These are phyloP conservation scores for Trifolium repens DNA, from an alignment of 306 rosid species.

Conservation along the genomic window DNA sequence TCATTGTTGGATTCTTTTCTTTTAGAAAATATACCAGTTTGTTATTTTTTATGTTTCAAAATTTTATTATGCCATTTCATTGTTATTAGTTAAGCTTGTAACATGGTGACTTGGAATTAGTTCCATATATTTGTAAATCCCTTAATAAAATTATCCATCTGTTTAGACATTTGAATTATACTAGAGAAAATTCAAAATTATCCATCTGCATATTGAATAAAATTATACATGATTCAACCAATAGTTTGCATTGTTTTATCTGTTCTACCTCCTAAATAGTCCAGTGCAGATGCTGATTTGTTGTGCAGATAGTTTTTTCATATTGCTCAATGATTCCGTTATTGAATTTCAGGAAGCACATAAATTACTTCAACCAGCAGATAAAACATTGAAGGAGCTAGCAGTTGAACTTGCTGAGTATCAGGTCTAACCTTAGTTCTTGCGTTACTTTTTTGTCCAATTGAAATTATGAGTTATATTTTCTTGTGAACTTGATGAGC, in stretches of 20 bases:
- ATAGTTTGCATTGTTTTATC: conserved; percentile 30
- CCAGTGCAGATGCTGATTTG: conserved; percentile 18
- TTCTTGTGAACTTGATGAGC: conserved; percentile 21
- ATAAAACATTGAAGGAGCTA: conserved; percentile 81
- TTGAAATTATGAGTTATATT: conserved; percentile 30
- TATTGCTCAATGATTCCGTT: conserved; percentile 32
- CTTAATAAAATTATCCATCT: neutral
- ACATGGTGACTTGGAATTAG: conserved; percentile 19
- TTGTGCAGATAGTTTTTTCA: conserved; percentile 21
- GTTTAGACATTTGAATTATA: conserved; percentile 27
- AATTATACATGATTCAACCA: conserved; percentile 16
- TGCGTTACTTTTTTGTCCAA: conserved; percentile 29
- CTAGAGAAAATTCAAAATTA: neutral
- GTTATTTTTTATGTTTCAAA: conserved; percentile 26
- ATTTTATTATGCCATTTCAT: conserved; percentile 27
- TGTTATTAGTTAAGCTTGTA: conserved; percentile 26
- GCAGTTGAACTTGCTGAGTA: conserved; percentile 94
- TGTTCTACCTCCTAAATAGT: conserved; percentile 15
- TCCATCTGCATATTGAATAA: neutral
- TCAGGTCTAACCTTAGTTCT: conserved; percentile 64
- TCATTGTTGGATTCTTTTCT: conserved; percentile 24
- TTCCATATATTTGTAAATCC: conserved; percentile 18
- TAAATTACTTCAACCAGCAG: conserved; percentile 93
- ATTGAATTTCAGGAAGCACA: conserved; percentile 82
- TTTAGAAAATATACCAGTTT: conserved; percentile 18